Conservation (phyloP, 805 yeast species). For the Lipomyces lipofer region DNA sequence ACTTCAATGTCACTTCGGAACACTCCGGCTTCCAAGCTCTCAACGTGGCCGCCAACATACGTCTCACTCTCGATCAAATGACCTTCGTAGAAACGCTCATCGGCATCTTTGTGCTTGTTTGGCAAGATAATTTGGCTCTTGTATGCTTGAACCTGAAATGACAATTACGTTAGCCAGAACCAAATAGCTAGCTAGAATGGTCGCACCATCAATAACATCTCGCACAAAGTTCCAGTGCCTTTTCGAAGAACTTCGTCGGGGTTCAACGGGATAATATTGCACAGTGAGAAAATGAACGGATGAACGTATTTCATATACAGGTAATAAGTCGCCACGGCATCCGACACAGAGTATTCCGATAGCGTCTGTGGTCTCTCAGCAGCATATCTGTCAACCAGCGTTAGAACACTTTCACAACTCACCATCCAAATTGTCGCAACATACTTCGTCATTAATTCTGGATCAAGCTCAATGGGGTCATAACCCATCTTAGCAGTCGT, state of each 20-base stretch:
- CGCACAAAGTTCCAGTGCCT: slow-evolving; percentile 98
- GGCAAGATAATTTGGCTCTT: slow-evolving; percentile 75
- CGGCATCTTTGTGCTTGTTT: slow-evolving; percentile 89
- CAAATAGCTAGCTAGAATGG: not conserved
- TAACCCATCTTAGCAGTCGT: slow-evolving; percentile 94
- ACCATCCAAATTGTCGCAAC: not conserved
- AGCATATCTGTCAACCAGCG: slow-evolving; percentile 58
- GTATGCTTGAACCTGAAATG: slow-evolving; percentile 67
- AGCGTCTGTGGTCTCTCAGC: slow-evolving; percentile 86
- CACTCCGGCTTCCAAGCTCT: slow-evolving; percentile 96
- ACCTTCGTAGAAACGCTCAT: slow-evolving; percentile 93
- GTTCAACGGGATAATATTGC: slow-evolving; percentile 91
- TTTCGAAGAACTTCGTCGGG: slow-evolving; percentile 96
- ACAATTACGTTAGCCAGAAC: not conserved
- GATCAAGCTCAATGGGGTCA: slow-evolving; percentile 94
- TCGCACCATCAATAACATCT: slow-evolving; percentile 86
- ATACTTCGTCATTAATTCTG: slow-evolving; percentile 91
- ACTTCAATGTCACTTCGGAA: slow-evolving; percentile 83
- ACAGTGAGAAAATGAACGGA: slow-evolving; percentile 92
- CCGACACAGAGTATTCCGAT: slow-evolving; percentile 97
- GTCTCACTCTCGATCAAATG: slow-evolving; percentile 93
- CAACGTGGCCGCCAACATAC: slow-evolving; percentile 98
- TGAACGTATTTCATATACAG: slow-evolving; percentile 95
- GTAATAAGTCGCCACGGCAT: slow-evolving; percentile 98
- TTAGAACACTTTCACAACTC: not conserved